phyloP scores from a whole-genome alignment of 805 yeast genomes.

The Pichia ethanolica region DNA sequence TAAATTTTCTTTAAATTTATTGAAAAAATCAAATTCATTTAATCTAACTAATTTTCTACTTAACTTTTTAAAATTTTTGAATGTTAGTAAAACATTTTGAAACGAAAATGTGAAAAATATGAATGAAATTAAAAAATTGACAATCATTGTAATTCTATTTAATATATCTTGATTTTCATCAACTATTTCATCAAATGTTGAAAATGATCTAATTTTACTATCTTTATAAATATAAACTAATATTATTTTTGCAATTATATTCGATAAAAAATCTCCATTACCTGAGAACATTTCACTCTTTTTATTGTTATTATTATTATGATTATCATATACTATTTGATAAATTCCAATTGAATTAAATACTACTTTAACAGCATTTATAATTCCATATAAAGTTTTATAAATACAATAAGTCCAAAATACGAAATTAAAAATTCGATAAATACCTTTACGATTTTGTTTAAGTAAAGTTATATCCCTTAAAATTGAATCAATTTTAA shows the following conservation, averaged over 20 bases:
- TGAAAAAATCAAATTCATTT: neutral
- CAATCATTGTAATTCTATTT: constrained; percentile 27
- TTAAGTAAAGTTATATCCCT: constrained; percentile 34
- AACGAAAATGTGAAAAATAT: constrained; percentile 55
- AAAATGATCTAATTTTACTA: neutral
- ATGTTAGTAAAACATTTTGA: constrained; percentile 55
- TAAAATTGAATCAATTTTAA: constrained; percentile 2
- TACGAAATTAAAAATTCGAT: constrained; percentile 2
- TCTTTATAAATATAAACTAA: neutral
- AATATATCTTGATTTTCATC: constrained; percentile 32
- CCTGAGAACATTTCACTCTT: constrained; percentile 1
- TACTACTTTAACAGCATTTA: neutral
- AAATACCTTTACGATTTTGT: constrained; percentile 18
- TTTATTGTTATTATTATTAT: neutral
- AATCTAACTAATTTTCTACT: constrained; percentile 10
- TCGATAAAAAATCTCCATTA: constrained; percentile 32
- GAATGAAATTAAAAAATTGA: constrained; percentile 48
- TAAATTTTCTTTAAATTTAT: neutral
- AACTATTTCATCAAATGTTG: constrained; percentile 19
- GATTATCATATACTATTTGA: neutral
- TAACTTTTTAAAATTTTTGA: constrained; percentile 39
- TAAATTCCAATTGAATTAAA: neutral
- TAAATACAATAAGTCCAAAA: constrained; percentile 45
- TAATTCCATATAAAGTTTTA: constrained; percentile 27
- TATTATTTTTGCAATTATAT: constrained; percentile 37